Conservation (phyloP, 257 asterid genomes). For the Dorcoceras hygrometricum region DNA sequence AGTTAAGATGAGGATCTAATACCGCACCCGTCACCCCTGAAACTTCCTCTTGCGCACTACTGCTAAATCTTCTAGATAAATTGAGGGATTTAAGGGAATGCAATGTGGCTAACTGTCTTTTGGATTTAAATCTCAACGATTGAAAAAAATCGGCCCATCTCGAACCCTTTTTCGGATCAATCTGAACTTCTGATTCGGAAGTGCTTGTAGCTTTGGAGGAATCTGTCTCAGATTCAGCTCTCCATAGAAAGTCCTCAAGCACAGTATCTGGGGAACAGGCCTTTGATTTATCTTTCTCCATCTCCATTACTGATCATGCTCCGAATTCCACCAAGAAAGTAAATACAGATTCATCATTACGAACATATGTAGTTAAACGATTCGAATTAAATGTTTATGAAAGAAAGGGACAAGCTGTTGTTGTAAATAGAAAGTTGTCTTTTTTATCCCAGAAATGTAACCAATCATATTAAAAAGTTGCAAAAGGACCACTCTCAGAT, state of each 20-base stretch:
- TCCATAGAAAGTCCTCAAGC: not conserved
- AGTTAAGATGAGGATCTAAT: slow-evolving; percentile 45
- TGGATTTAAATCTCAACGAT: slow-evolving; percentile 54
- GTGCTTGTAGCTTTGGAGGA: not conserved
- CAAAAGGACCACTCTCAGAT: not conserved
- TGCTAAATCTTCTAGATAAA: slow-evolving; percentile 56
- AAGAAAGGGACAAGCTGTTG: not conserved
- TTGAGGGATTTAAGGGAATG: slow-evolving; percentile 48
- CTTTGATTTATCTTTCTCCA: not conserved
- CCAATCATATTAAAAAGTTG: not conserved
- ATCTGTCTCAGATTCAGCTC: not conserved
- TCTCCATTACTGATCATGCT: not conserved
- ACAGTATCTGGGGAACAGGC: not conserved
- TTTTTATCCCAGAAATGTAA: not conserved
- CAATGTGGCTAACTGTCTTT: slow-evolving; percentile 42
- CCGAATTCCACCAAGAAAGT: not conserved
- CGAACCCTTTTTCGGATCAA: slow-evolving; percentile 44
- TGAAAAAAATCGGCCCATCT: slow-evolving; percentile 49
- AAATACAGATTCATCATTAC: not conserved
- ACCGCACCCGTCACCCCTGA: slow-evolving; percentile 30
- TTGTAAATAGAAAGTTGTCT: not conserved
- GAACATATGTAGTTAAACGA: not conserved
- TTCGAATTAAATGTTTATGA: not conserved
- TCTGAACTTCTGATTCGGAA: slow-evolving; percentile 45
- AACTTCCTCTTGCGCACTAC: slow-evolving; percentile 60